Conservation (phyloP, 352 stramenopile genomes). For the Pythium rhizo-oryzae region DNA sequence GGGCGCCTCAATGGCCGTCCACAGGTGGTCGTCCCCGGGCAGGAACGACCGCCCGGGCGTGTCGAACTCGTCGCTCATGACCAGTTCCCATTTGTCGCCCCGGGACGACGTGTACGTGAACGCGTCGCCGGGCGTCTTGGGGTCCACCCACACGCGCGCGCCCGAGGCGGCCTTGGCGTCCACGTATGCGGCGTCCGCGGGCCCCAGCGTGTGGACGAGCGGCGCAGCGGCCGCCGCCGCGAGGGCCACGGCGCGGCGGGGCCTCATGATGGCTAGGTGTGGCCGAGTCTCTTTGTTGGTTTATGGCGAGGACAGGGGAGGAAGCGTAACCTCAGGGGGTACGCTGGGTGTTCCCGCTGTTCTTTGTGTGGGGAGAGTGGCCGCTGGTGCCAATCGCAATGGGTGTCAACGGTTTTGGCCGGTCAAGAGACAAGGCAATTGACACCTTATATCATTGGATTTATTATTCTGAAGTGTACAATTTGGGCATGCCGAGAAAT, state of each 20-base stretch:
- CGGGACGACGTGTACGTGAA: conserved; percentile 44
- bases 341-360: background rate
- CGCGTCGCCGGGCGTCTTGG: conserved; percentile 44
- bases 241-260: background rate
- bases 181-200: background rate
- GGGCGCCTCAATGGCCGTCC: conserved; percentile 94
- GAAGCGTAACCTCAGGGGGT: conserved; percentile 6
- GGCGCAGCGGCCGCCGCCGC: background rate
- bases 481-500: no score
- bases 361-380: background rate
- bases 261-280: background rate
- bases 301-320: background rate
- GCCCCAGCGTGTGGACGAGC: background rate
- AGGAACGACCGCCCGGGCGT: conserved; percentile 77
- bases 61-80: conserved; percentile 84
- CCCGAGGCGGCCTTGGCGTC: conserved; percentile 10
- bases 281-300: background rate
- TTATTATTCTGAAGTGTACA: no score
- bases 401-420: conserved; percentile 6
- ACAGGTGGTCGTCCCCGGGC: conserved; percentile 92
- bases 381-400: conserved; percentile 2
- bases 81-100: conserved; percentile 48
- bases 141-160: conserved; percentile 53
- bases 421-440: background rate
- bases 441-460: no score